These are phyloP conservation scores for Ceratocystis alfenasii DNA, from an alignment of 2,329 filamentous ascomycete species.

Conservation along the genomic window DNA sequence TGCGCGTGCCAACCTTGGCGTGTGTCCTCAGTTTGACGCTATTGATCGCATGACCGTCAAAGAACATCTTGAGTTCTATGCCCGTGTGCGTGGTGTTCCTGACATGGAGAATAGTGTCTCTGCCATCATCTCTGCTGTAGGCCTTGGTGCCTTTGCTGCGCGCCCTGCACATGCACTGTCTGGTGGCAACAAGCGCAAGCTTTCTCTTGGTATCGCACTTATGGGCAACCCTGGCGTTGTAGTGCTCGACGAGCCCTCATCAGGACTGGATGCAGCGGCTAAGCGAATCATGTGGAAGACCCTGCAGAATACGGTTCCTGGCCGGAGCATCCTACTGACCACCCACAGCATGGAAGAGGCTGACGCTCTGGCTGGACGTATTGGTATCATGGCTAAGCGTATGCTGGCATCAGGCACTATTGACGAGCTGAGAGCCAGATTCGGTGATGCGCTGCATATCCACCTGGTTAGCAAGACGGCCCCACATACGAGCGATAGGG, in stretches of 20 bases:
- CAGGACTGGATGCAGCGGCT: slow-evolving; percentile 78
- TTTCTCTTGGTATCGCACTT: slow-evolving; percentile 76
- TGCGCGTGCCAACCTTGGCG: slow-evolving; percentile 69
- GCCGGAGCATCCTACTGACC: slow-evolving; percentile 74
- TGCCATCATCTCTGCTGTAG: slow-evolving; percentile 69
- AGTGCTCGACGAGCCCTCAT: slow-evolving; percentile 78
- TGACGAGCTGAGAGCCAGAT: slow-evolving; percentile 57
- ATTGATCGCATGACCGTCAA: slow-evolving; percentile 83
- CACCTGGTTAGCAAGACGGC: slow-evolving; percentile 67
- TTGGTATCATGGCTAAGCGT: slow-evolving; percentile 70
- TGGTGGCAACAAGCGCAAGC: slow-evolving; percentile 87
- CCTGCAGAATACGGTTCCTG: slow-evolving; percentile 57
- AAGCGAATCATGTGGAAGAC: slow-evolving; percentile 93
- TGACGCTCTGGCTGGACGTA: slow-evolving; percentile 70
- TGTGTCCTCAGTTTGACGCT: slow-evolving; percentile 80
- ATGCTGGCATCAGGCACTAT: slow-evolving; percentile 79
- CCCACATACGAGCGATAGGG: slow-evolving; percentile 56
- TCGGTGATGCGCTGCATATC: slow-evolving; percentile 68
- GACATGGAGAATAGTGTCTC: slow-evolving; percentile 66
- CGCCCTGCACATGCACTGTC: slow-evolving; percentile 71
- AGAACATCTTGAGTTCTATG: slow-evolving; percentile 83
- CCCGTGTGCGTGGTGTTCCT: slow-evolving; percentile 64
- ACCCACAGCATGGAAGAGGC: slow-evolving; percentile 96
- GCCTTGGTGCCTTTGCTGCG: slow-evolving; percentile 55
- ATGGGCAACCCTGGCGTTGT: slow-evolving; percentile 86